Base-by-base conservation (phyloP, 345 rosid genomes). In the Trapa bicornis region DNA sequence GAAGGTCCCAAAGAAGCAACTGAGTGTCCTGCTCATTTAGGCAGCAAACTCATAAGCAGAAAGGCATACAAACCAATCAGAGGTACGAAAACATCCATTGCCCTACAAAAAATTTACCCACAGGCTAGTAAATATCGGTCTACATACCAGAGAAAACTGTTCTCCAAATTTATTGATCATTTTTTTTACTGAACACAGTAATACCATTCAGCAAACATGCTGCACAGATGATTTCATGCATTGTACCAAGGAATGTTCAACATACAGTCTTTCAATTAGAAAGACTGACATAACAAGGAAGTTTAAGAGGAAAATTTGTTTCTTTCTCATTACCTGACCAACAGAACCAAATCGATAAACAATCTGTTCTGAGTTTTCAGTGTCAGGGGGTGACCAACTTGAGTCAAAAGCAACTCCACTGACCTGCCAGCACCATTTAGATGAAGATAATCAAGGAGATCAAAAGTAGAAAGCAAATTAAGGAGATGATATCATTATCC, bases 401-500 rank as follows among this genome's bases (percentile, higher is more conserved):
- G 97, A 84, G 87, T 95, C 99, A 81, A 95, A 95, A 50, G 98
- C 91, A 74, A 95, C 99, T 76, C 97, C 99, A 72, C 99, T 95
- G 32, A 95, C 99, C 99, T 95, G 92, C 73, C 74, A 79, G 29
- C 61, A 74, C 53, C 68, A 75, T 77, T 71, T 68, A 47, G 64
- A 64, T 68, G 73, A 48, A 68, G 72, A n/a, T 8, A 68, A 73
- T 73, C 56, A 73, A 69, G 56, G 64, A 6, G 61, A 36, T 37
- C 54, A 72, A 53, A 17, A 53, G 70, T 3, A 67, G 74, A 70
- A 63, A 60, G 15, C 39, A 48, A 58, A 64, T 9, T 16, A 70
- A 67, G 50, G 15, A 71, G 12, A 71, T 5, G 67, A 36, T 36
- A 38, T 61, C 65, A 7, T 16, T 60, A 14, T 62, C 72, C 32